phyloP scores from a whole-genome alignment of 2,329 filamentous ascomycete species.

The Lasiodiplodia theobromae region DNA sequence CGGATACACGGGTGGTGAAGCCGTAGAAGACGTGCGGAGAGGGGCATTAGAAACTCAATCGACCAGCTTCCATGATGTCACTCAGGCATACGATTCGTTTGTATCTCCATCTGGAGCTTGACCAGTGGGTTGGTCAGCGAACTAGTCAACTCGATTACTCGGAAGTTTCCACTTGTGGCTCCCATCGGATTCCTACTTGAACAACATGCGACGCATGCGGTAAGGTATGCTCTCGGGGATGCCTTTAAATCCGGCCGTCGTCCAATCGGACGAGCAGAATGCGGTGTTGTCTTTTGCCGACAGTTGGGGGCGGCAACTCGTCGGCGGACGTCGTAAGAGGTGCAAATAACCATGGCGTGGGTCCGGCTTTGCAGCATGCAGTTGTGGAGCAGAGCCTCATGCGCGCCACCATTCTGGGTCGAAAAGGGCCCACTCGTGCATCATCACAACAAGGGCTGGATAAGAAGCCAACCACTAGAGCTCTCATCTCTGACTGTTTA shows the following conservation, averaged over 20 bases:
- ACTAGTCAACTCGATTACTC: neutral
- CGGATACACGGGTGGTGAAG: neutral
- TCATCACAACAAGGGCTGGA: neutral
- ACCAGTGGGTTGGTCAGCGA: neutral
- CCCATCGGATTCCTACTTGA: neutral
- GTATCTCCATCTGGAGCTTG: neutral
- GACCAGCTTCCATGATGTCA: conserved; percentile 13
- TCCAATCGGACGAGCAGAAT: neutral
- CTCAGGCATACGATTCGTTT: neutral
- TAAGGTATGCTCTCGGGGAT: neutral
- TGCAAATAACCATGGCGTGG: neutral
- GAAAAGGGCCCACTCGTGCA: conserved; percentile 1
- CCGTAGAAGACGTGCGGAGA: conserved; percentile 8
- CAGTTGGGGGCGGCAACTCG: neutral
- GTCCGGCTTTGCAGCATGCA: conserved; percentile 9
- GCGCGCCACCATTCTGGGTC: conserved; percentile 1
- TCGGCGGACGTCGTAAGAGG: neutral
- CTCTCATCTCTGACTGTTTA: too few species aligned
- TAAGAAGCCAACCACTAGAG: neutral
- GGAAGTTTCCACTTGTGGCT: neutral
- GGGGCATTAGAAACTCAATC: neutral
- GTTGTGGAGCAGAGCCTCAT: conserved; percentile 7
- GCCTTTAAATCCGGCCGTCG: neutral
- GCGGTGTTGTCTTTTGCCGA: neutral
- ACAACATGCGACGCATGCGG: neutral